These are phyloP conservation scores for Aspergillus quadrilineatus DNA, from an alignment of 2,329 filamentous ascomycete genomes.

Conservation along the genomic window DNA sequence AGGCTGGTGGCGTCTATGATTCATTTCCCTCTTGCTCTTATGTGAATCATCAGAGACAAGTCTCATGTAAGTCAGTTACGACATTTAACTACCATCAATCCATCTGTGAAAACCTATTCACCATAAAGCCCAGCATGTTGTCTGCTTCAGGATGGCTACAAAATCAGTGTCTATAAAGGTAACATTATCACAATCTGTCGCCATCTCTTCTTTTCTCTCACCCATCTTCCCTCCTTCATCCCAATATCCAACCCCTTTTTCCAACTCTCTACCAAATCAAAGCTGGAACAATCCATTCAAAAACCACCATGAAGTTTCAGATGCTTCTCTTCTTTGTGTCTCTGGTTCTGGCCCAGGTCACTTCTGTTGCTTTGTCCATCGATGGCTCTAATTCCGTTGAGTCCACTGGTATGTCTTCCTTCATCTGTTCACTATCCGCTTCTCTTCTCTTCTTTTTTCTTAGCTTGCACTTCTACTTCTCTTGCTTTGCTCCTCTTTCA, in stretches of 20 bases:
- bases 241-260: background rate
- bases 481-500: background rate
- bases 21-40: background rate
- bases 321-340: conserved; percentile 7
- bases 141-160: background rate
- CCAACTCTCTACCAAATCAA: background rate
- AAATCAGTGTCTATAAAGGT: conserved; percentile 5
- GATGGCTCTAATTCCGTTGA: background rate
- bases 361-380: background rate
- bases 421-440: background rate
- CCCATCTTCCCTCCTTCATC: background rate
- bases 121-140: too few species aligned
- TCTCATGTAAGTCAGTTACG: background rate
- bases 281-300: background rate
- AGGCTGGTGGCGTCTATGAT: background rate
- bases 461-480: background rate
- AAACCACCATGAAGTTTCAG: conserved; percentile 7
- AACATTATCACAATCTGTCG: background rate
- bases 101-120: background rate
- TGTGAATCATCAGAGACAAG: background rate
- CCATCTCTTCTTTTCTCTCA: background rate
- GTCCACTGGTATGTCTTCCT: conserved; percentile 2
- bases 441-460: background rate
- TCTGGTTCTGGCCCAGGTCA: conserved; percentile 3
- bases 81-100: background rate